Base-by-base conservation (phyloP, 345 rosid species). In the Diplotaxis tenuifolia region DNA sequence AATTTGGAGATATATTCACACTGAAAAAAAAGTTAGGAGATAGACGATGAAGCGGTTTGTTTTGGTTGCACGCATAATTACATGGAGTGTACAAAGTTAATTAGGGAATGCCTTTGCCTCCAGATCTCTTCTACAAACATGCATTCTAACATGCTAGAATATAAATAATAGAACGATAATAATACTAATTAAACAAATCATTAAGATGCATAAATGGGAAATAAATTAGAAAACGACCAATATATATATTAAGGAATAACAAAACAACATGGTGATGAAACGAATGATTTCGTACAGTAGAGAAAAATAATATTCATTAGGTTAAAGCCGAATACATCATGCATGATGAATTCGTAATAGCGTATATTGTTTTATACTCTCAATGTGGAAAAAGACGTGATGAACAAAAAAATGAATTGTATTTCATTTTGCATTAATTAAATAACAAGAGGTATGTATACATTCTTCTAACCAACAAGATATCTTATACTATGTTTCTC, bases 401-500 rank as follows among this genome's bases (percentile, higher is more conserved):
- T 28, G 59, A 54, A 34, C 22, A 34, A 16, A 12, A 25, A 19
- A 4, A 23, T 28, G 18, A 21, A 31, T 14, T 28, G 56, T 55
- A 65, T 45, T 42, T 55, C 21, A 16, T 49, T 58, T 47, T 11
- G 31, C 60, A 21, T 47, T 12, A 22, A 49, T 49, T 31, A 31
- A 45, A 58, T 47, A 32, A 50, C 16, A 12, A n/a, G 47, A 58
- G 3, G 66, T 57, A 25, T 14, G 28, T 34, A 21, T 25, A 18
- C 53, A 49, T 58, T 74, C 61, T 66, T 67, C 62, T 67, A 12
- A 67, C 73, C 62, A 74, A 59, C 78, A 28, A 47, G 11, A 47
- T 59, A 65, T 42, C 29, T n/a, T 65, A 65, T 65, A 28, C 21
- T 31, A 16, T 25, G 3, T 54, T 11, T 53, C 11, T 40, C 6